Conservation (phyloP, 2,329 filamentous ascomycete species). For the Monosporascus sp. region DNA sequence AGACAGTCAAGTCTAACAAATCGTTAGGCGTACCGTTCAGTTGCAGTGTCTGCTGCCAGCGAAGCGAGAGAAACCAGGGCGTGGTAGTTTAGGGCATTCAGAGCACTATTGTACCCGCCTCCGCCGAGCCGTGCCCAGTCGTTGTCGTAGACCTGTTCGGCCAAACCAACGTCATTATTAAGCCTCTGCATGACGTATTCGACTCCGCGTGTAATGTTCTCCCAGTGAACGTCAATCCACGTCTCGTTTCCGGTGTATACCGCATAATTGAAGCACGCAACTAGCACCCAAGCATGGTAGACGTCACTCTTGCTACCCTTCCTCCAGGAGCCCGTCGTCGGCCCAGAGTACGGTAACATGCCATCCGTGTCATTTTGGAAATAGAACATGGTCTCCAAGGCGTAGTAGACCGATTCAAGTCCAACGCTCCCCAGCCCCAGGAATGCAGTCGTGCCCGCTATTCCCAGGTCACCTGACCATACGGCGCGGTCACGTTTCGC, state of each 20-base stretch:
- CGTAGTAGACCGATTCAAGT: conserved; percentile 41
- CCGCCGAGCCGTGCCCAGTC: conserved; percentile 27
- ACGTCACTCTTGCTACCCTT: conserved; percentile 14
- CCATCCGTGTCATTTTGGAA: conserved; percentile 25
- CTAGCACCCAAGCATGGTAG: conserved; percentile 41
- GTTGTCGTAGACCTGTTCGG: conserved; percentile 15
- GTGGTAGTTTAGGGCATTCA: conserved; percentile 28
- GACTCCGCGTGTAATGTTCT: conserved; percentile 32
- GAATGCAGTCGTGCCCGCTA: conserved; percentile 44
- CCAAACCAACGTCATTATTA: conserved; percentile 9
- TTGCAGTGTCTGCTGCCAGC: conserved; percentile 9
- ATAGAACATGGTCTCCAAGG: conserved; percentile 37
- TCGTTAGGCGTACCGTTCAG: neutral
- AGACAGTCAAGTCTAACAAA: neutral
- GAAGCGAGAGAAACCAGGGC: conserved; percentile 17
- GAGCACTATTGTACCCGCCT: conserved; percentile 26
- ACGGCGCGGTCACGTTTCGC: conserved; percentile 52
- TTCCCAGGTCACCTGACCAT: conserved; percentile 55
- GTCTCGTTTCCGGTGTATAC: conserved; percentile 39
- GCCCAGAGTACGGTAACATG: conserved; percentile 18
- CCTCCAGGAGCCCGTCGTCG: conserved; percentile 14
- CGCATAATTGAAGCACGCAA: conserved; percentile 47
- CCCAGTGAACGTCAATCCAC: conserved; percentile 39
- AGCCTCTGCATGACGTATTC: conserved; percentile 10
- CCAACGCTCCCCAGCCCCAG: conserved; percentile 44